Evolutionary conservation across 352 stramenopile genomes (phyloP).

Genomic region (Pythium periplocum): DNA sequence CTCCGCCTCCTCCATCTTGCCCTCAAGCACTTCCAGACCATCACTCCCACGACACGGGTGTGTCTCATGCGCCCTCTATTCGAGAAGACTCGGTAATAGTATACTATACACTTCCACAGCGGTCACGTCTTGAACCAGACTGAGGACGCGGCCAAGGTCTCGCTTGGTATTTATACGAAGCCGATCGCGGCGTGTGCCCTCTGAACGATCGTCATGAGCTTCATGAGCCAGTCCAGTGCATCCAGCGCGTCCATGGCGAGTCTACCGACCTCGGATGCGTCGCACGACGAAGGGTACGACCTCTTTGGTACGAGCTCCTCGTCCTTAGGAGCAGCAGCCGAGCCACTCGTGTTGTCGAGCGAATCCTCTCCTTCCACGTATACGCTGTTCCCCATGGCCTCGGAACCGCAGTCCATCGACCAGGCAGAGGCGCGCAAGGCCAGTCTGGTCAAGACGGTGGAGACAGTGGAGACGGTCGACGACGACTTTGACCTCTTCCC

Average conservation of each 20-base stretch:
- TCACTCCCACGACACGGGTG: no score
- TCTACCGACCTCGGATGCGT: no score
- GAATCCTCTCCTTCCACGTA: conserved; percentile 9
- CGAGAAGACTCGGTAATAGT: background rate
- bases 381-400: conserved; percentile 9
- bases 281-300: conserved; percentile 4
- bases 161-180: no score
- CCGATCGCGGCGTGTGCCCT: no score
- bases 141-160: no score
- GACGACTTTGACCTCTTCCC: conserved; percentile 17
- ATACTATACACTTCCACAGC: no score
- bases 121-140: no score
- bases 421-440: background rate
- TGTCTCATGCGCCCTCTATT: conserved; percentile 2
- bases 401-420: background rate
- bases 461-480: conserved; percentile 7
- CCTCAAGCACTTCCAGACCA: conserved; percentile 2
- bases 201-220: no score
- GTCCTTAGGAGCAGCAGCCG: background rate
- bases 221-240: no score
- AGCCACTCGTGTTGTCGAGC: background rate
- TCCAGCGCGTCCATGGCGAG: no score
- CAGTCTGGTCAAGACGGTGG: background rate
- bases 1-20: conserved; percentile 12
- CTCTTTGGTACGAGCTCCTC: conserved; percentile 9